These are phyloP conservation scores for Arabidopsis arenosa DNA, from an alignment of 345 rosid species.

Conservation along the genomic window DNA sequence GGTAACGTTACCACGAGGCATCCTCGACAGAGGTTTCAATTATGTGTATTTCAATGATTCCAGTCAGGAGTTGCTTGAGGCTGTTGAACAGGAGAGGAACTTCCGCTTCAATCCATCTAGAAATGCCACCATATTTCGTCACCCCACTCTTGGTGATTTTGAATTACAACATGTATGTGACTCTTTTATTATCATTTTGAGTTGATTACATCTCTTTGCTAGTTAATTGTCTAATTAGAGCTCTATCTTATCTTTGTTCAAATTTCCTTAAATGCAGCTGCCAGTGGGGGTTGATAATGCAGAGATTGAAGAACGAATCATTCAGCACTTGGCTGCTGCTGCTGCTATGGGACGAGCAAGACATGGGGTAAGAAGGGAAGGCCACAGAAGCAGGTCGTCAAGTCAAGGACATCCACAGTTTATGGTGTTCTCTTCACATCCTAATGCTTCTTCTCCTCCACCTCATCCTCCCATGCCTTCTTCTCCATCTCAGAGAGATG, in stretches of 20 bases:
- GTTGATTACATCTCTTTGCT: conserved; percentile 17
- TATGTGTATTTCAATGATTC: conserved; percentile 30
- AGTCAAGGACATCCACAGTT: conserved; percentile 78
- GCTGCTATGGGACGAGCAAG: conserved; percentile 97
- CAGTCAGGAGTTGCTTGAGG: conserved; percentile 97
- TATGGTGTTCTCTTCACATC: conserved; percentile 74
- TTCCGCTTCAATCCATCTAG: conserved; percentile 75
- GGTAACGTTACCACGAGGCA: neutral
- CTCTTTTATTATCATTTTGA: conserved; percentile 25
- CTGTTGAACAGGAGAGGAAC: conserved; percentile 81
- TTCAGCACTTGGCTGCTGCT: conserved; percentile 96
- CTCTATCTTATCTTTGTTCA: conserved; percentile 18
- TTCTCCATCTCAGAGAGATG: conserved; percentile 62
- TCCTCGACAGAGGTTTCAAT: conserved; percentile 3
- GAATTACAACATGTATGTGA: conserved; percentile 87
- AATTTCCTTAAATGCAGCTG: conserved; percentile 54
- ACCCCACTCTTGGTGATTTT: conserved; percentile 93
- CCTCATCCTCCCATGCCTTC: conserved; percentile 54
- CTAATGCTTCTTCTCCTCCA: conserved; percentile 54
- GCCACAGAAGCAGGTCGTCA: conserved; percentile 77
- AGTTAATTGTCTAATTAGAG: conserved; percentile 2
- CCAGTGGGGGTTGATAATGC: conserved; percentile 78
- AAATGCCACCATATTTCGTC: conserved; percentile 88
- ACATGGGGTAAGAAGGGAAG: conserved; percentile 80
- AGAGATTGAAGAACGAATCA: conserved; percentile 93